Conservation (phyloP, 306 rosid species). For the Quercus dentata region DNA sequence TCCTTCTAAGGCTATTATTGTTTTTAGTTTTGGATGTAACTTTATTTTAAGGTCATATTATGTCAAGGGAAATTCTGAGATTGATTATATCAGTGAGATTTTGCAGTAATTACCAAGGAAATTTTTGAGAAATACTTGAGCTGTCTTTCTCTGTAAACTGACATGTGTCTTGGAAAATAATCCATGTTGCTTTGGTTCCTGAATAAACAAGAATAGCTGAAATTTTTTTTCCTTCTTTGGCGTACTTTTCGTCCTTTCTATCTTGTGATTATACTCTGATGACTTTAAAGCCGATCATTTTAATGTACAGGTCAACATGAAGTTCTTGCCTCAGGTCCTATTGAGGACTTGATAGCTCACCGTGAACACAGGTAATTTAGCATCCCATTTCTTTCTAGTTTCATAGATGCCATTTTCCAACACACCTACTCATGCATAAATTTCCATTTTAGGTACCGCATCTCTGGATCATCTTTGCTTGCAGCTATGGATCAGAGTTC, state of each 20-base stretch:
- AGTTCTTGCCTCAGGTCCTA: slow-evolving; percentile 99
- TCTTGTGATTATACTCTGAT: background rate
- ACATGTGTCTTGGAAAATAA: background rate
- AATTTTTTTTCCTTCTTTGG: background rate
- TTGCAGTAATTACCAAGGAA: background rate
- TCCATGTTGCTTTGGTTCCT: background rate
- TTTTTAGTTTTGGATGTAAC: background rate
- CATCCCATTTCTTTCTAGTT: slow-evolving; percentile 16
- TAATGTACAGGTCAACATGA: slow-evolving; percentile 78
- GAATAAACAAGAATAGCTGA: background rate
- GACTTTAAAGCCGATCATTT: background rate
- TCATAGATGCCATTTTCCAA: slow-evolving; percentile 11
- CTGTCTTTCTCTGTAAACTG: background rate
- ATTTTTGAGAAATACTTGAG: no score
- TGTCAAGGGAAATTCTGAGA: background rate
- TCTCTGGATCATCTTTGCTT: slow-evolving; percentile 96
- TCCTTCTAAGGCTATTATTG: background rate
- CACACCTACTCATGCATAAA: slow-evolving; percentile 27
- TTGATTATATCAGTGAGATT: background rate
- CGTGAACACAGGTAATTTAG: slow-evolving; percentile 85
- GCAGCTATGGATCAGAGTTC: slow-evolving; percentile 99
- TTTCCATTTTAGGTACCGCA: slow-evolving; percentile 71
- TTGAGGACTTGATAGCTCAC: slow-evolving; percentile 96
- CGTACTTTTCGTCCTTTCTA: background rate
- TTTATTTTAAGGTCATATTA: background rate